Evolutionary conservation across 805 yeast species (phyloP).

Genomic region (Metschnikowia sp.): DNA sequence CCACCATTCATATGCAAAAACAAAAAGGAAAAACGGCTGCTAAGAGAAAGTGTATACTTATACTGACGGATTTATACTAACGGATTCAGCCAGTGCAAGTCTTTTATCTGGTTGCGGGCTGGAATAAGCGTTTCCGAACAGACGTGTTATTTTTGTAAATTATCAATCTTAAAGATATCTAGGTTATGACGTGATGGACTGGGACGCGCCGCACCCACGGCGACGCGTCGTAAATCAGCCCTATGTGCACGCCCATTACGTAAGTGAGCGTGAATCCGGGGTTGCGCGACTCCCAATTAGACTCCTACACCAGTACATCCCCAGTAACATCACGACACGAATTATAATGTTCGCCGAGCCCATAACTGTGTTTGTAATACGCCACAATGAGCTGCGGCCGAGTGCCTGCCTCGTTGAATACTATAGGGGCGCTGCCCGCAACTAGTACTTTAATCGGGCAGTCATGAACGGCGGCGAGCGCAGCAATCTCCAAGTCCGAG

Average conservation of each 20-base stretch:
- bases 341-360: slow-evolving; percentile 94
- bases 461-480: slow-evolving; percentile 66
- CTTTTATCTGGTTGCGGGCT: too few species aligned
- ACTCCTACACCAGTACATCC: slow-evolving; percentile 4
- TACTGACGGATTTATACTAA: too few species aligned
- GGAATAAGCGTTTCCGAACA: too few species aligned
- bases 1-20: too few species aligned
- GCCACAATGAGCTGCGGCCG: slow-evolving; percentile 64
- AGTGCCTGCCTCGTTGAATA: slow-evolving; percentile 55
- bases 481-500: slow-evolving; percentile 87
- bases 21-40: too few species aligned
- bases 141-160: too few species aligned
- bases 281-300: neutral
- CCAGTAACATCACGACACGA: slow-evolving; percentile 38
- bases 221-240: neutral
- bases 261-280: neutral
- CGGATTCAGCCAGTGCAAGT: too few species aligned
- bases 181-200: neutral
- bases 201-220: neutral
- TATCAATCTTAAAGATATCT: too few species aligned
- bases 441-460: slow-evolving; percentile 74
- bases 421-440: slow-evolving; percentile 69
- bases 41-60: too few species aligned
- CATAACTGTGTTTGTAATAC: slow-evolving; percentile 79
- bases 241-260: neutral